Base-by-base conservation (phyloP, 2,329 filamentous ascomycete species). In the Colletotrichum paranaense region DNA sequence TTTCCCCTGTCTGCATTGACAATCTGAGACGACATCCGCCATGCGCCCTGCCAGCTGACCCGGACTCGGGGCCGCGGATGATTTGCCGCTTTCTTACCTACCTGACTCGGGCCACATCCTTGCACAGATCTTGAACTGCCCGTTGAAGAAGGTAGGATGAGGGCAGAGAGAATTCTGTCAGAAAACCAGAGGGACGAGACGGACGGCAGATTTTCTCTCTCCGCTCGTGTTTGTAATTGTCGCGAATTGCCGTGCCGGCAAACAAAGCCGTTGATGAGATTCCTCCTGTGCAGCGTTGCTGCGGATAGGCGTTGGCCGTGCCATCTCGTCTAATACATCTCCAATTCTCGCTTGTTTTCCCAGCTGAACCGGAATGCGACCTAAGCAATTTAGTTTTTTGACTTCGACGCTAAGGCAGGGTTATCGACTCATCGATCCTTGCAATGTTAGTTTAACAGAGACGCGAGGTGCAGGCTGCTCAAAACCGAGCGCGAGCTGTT, bases 71-170 rank as follows among this genome's bases (percentile, higher is more conserved):
- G 28, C 14, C 35, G 59, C 22, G 59, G 55, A 58, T 35, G 49
- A 67, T 62, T 71, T 67, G 24, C 56, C 68, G 56, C 38, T 35
- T 64, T 62, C 64, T n/a, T 16, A 58, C 32, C 28, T 14, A 12
- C 38, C 64, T 68, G 64, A 72, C 64, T 72, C 64, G 68, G 53
- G 52, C 46, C 42, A 42, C 22, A 72, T 68, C 69, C 69, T 28
- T 72, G 69, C 19, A 57, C 49, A 4, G 32, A 62, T 57, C 57
- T 58, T n/a, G 32, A 57, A 62, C 22, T 42, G 56, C 56, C 62
- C 4, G 4, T 24, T 42, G n/a, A 35, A 24, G 14, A 26, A 42
- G 24, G 22, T 16, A 22, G 11, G n/a, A 24, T 9, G 26, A 26
- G 24, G 6, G n/a, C 5, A 22, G 8, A 52, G 62, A 19, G 19